These are phyloP conservation scores for Naganishia kalamii DNA, from an alignment of 768 basidiomycete species.

Conservation along the genomic window DNA sequence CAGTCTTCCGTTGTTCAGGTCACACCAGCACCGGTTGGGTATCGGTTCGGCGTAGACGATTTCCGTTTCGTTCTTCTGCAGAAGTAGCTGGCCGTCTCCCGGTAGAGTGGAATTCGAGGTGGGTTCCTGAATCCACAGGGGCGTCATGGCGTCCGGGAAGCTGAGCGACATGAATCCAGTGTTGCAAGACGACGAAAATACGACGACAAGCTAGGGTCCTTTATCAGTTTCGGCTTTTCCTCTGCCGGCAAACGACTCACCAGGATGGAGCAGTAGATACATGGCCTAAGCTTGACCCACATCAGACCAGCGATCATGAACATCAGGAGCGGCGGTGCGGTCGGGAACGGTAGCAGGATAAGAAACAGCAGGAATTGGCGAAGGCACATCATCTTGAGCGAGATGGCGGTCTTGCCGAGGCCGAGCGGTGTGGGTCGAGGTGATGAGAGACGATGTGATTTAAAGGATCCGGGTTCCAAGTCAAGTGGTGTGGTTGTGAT, in stretches of 20 bases:
- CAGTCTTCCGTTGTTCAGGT: conserved; percentile 18
- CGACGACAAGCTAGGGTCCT: conserved; percentile 12
- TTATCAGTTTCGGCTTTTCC: not conserved
- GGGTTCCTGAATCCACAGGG: not conserved
- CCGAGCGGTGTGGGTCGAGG: not conserved
- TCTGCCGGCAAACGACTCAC: not conserved
- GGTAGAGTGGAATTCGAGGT: not conserved
- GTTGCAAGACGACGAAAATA: conserved; percentile 16
- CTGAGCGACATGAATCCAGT: conserved; percentile 18
- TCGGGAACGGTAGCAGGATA: conserved; percentile 23
- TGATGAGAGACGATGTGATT: not conserved
- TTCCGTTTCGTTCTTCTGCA: not conserved
- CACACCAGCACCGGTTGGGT: conserved; percentile 17
- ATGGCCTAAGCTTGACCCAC: conserved; percentile 23
- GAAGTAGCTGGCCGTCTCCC: not conserved
- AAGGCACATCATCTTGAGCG: conserved; percentile 26
- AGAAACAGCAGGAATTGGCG: conserved; percentile 23
- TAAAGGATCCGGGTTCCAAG: not conserved
- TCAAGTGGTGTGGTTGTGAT: not conserved
- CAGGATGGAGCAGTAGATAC: conserved; percentile 22
- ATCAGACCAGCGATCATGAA: conserved; percentile 11
- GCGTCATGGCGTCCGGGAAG: conserved; percentile 9
- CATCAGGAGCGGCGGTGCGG: conserved; percentile 21
- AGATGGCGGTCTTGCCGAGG: not conserved
- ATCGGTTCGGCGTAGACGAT: conserved; percentile 16